Base-by-base conservation (phyloP, 2,329 filamentous ascomycete genomes). In the Exophiala oligosperma region DNA sequence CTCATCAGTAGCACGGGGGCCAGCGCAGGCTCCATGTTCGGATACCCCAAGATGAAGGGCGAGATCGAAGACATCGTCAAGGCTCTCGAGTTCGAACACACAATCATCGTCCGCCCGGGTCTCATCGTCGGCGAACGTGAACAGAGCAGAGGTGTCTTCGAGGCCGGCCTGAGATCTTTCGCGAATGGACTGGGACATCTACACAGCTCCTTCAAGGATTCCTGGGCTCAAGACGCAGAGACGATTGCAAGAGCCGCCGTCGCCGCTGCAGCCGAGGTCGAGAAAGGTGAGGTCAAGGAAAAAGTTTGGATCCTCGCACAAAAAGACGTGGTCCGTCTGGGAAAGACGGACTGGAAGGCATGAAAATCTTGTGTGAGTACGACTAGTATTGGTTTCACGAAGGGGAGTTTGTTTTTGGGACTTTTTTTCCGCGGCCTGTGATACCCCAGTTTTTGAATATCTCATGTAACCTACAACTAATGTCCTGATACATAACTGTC, bases 31-130 rank as follows among this genome's bases (percentile, higher is more conserved):
- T 79, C 68, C 74, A 81, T 67, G 1, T 70, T 88, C 4, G 72
- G 77, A 0, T 90, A 89, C 60, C 26, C 73, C 1, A 79, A 79
- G 72, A 94, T 97, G 90, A 97, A 97, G 79, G 86, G 84, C 24
- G 90, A 94, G 67, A 84, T 96, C 41, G 93, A 97, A 72, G 88
- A 95, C 35, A 79, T 85, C 14, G 82, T 96, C 59, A 83, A 84
- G 71, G 83, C 76, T 43, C 75, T 93, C 3, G 87, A 78, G 3
- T 96, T 96, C 69, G 89, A 92, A 50, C 85, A 89, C 64, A 87
- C 86, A 3, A 82, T 96, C 55, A 87, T 97, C 54, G 49, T 88
- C 41, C 74, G 86, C 46, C 92, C 92, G 0, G 92, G 90, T 0
- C 63, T 92, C 61, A 89, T 97, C 66, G 72, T 92, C 1, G 92